Evolutionary conservation across 768 basidiomycete species (phyloP), one percentile per base, ranked within the genome.

Genomic region (Rhodotorula taiwanensis): DNA sequence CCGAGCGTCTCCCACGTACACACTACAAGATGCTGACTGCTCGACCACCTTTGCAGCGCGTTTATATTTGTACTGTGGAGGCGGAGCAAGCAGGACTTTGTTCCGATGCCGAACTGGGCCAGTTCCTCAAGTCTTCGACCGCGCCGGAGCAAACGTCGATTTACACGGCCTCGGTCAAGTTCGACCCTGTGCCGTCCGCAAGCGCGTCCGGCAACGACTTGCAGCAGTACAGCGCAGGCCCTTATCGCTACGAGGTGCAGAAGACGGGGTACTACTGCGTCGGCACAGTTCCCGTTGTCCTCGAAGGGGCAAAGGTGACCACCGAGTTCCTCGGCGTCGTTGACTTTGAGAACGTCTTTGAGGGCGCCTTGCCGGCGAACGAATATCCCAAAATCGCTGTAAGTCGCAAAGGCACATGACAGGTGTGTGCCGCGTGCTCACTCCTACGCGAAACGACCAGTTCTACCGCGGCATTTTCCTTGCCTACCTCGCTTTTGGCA

Each of bases 381-480:
- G 95, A 99, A 75, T 95, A 97, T 76, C 95, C 95, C 16, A 98
- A 98, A 83, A 88, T 98, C 75, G 86, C 83, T 61, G 92, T 95
- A 75, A 71, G 88, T n/a, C n/a, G 15, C 10, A 4, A n/a, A n/a
- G n/a, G n/a, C n/a, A n/a, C n/a, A n/a, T n/a, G n/a, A n/a, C n/a
- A n/a, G n/a, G n/a, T n/a, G n/a, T 30, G 8, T 28, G 39, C 11
- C 39, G 10, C 11, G 18, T 18, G 39, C 39, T 41, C 18, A 18
- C 10, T 10, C 39, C 39, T 10, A 10, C 39, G 11, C 11, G 11
- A 41, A 10, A 18, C 11, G 14, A 28, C 25, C 47, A 72, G 60
- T 70, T 72, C 61, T 69, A 71, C 60, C 52, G 69, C 58, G 75
- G 76, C 28, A 84, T 98, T 82, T 87, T 88, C 75, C 72, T 91